Conservation (phyloP, 257 asterid genomes). For the Catharanthus roseus region DNA sequence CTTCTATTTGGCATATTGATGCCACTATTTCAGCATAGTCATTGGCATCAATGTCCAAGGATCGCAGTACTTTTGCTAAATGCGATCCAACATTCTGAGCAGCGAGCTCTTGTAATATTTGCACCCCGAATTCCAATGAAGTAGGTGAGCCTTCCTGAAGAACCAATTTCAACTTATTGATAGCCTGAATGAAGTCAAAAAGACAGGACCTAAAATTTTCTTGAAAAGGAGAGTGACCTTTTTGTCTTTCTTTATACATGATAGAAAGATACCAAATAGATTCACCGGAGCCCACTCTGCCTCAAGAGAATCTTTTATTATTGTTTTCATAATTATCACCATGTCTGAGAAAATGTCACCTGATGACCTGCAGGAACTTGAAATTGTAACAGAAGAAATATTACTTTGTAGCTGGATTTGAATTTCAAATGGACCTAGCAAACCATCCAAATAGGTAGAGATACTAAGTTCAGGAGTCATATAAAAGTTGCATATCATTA, state of each 20-base stretch:
- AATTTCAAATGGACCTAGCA: neutral
- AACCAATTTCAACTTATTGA: too few relatives aligned
- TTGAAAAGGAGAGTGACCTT: neutral
- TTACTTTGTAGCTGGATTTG: neutral
- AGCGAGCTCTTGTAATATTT: neutral
- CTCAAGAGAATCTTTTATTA: too few relatives aligned
- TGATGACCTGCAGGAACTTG: neutral
- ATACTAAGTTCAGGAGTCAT: too few relatives aligned
- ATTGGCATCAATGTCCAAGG: too few relatives aligned
- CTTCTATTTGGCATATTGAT: neutral
- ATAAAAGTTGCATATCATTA: too few relatives aligned
- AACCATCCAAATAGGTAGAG: too few relatives aligned
- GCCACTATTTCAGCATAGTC: slow-evolving; percentile 2
- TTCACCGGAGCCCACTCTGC: too few relatives aligned
- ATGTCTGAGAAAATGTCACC: neutral
- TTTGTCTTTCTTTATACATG: neutral
- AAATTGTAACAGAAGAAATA: neutral
- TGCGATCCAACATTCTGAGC: neutral
- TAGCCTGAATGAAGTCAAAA: neutral
- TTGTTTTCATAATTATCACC: neutral
- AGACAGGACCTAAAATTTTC: neutral
- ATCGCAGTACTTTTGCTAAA: neutral
- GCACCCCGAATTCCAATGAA: neutral
- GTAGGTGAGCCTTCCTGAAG: neutral
- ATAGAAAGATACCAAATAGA: neutral